Percentiles rank a stretch among this genome's conserved stretches.
These are phyloP conservation scores for Mycena floridula DNA, from an alignment of 768 basidiomycete genomes.

Conservation along the genomic window DNA sequence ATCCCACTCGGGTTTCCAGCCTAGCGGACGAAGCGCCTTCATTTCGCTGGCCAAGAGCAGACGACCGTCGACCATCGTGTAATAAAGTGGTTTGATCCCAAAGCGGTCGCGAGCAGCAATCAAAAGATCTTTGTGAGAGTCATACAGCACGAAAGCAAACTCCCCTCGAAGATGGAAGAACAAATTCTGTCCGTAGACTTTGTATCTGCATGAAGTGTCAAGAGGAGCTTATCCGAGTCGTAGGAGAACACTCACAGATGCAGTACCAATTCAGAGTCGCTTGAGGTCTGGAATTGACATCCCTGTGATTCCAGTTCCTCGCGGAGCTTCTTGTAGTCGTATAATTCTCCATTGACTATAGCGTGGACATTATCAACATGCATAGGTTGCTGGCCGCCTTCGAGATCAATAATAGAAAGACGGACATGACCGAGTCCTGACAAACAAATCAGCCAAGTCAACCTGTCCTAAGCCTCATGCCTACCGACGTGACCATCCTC, in stretches of 20 bases:
- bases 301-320: conserved; percentile 6
- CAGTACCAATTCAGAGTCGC: conserved; percentile 12
- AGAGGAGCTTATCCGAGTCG: not conserved
- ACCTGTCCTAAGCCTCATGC: not conserved
- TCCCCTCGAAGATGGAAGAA: conserved; percentile 11
- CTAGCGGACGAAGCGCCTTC: conserved; percentile 11
- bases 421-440: conserved; percentile 12
- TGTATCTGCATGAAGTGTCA: conserved; percentile 8
- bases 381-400: conserved; percentile 11
- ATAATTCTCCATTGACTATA: conserved; percentile 12
- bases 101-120: conserved; percentile 14
- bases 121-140: conserved; percentile 5
- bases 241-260: conserved; percentile 8
- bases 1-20: conserved; percentile 14
- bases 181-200: conserved; percentile 9
- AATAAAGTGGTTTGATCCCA: conserved; percentile 16
- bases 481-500: conserved; percentile 10
- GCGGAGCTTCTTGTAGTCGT: conserved; percentile 13
- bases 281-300: conserved; percentile 9
- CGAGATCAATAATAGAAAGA: conserved; percentile 12
- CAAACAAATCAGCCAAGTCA: not conserved
- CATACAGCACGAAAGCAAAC: conserved; percentile 15
- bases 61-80: conserved; percentile 8
- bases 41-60: conserved; percentile 12
- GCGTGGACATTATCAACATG: conserved; percentile 10